A percentile compares a stretch with the other conserved stretches of the same genome.
phyloP scores from a whole-genome alignment of 768 basidiomycete genomes.

The Panellus pusillus region DNA sequence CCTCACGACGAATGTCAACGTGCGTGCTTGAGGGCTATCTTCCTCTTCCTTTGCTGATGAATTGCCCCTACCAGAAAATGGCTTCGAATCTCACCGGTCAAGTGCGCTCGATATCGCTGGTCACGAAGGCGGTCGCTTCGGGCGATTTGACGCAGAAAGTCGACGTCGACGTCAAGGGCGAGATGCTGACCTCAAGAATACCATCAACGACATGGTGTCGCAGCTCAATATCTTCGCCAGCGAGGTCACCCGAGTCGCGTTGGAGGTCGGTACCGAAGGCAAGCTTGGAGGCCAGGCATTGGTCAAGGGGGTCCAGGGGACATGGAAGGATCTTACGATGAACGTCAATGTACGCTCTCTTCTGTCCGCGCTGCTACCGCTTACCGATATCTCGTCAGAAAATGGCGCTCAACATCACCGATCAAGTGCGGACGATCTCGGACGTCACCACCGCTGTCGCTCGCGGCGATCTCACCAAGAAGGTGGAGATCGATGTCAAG shows the following conservation, averaged over 20 bases:
- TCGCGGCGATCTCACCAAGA: conserved; percentile 86
- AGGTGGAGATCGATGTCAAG: conserved; percentile 88
- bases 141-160: conserved; percentile 74
- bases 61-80: conserved; percentile 8
- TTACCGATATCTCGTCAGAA: conserved; percentile 61
- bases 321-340: conserved; percentile 81
- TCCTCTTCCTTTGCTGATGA: background rate
- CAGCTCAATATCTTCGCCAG: conserved; percentile 43
- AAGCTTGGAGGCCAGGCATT: conserved; percentile 85
- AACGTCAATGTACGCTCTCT: conserved; percentile 50
- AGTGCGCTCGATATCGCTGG: conserved; percentile 78
- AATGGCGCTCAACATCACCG: conserved; percentile 76
- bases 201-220: conserved; percentile 58
- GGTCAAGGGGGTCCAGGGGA: conserved; percentile 89
- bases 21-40: background rate
- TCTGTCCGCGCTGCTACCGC: background rate
- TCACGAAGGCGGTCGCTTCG: conserved; percentile 70
- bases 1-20: conserved; percentile 23
- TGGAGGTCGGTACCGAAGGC: conserved; percentile 86
- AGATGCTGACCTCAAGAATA: conserved; percentile 74
- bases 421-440: conserved; percentile 81
- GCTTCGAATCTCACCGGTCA: conserved; percentile 60
- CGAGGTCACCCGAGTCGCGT: conserved; percentile 81
- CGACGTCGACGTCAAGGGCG: conserved; percentile 79
- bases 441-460: conserved; percentile 89